These are phyloP conservation scores for Lavandula angustifolia DNA, from an alignment of 257 asterid genomes.

Conservation along the genomic window DNA sequence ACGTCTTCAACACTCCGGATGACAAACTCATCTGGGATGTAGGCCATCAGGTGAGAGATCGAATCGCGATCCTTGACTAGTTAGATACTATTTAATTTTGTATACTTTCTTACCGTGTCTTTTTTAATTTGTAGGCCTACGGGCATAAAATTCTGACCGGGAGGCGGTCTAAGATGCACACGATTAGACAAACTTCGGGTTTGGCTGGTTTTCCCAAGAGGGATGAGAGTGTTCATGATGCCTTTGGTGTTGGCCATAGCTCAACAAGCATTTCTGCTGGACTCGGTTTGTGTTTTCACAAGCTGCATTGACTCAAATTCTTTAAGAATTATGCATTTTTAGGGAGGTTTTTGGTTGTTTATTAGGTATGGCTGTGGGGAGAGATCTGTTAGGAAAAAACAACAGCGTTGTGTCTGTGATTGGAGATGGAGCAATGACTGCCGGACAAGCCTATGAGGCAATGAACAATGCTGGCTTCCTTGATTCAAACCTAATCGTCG, in stretches of 20 bases:
- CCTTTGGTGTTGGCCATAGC: slow-evolving; percentile 27
- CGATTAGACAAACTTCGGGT: slow-evolving; percentile 13
- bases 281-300: background rate
- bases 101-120: background rate
- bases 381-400: slow-evolving; percentile 9
- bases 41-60: slow-evolving; percentile 19
- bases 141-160: slow-evolving; percentile 24
- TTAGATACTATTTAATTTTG: background rate
- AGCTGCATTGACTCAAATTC: background rate
- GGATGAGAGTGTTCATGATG: slow-evolving; percentile 26
- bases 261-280: slow-evolving; percentile 26
- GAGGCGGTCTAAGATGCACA: slow-evolving; percentile 25
- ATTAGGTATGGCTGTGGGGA: slow-evolving; percentile 24
- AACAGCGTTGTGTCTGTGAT: slow-evolving; percentile 22
- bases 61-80: background rate
- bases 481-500: slow-evolving; percentile 23
- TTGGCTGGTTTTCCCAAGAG: slow-evolving; percentile 26
- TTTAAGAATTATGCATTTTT: too few relatives aligned
- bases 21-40: slow-evolving; percentile 28
- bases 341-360: background rate
- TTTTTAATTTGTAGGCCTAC: background rate
- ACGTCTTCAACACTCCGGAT: slow-evolving; percentile 21
- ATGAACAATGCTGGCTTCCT: slow-evolving; percentile 24
- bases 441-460: slow-evolving; percentile 26
- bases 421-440: slow-evolving; percentile 24